Evolutionary conservation across 768 basidiomycete species (phyloP).

Genomic region (Chalciporus piperatus): DNA sequence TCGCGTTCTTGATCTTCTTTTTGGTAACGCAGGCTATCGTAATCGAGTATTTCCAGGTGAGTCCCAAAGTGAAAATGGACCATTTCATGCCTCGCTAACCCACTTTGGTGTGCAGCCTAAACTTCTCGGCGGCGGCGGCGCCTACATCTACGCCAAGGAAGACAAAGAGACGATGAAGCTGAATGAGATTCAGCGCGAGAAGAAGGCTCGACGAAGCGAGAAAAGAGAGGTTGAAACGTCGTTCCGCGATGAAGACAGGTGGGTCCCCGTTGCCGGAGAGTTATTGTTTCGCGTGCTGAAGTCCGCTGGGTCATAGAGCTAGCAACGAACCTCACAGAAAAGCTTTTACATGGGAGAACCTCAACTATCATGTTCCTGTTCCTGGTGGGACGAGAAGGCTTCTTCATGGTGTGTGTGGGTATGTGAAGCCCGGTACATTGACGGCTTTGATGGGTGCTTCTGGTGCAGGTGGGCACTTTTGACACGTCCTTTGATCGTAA

Average conservation of each 20-base stretch:
- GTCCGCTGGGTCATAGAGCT: background rate
- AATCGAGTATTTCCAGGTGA: slow-evolving; percentile 63
- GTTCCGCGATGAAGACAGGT: slow-evolving; percentile 16
- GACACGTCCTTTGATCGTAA: background rate
- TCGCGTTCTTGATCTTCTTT: slow-evolving; percentile 71
- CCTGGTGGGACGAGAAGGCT: slow-evolving; percentile 38
- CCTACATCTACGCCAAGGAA: slow-evolving; percentile 63
- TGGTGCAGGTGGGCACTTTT: slow-evolving; percentile 26
- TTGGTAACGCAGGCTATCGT: slow-evolving; percentile 63
- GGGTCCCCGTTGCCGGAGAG: background rate
- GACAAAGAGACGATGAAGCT: slow-evolving; percentile 49
- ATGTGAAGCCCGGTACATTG: slow-evolving; percentile 48
- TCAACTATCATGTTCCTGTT: slow-evolving; percentile 62
- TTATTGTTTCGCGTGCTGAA: slow-evolving; percentile 2
- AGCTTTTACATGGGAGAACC: slow-evolving; percentile 75
- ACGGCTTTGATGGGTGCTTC: slow-evolving; percentile 51
- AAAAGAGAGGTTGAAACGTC: slow-evolving; percentile 27
- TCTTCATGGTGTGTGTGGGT: slow-evolving; percentile 46
- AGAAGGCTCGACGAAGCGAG: slow-evolving; percentile 42
- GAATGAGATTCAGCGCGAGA: slow-evolving; percentile 51
- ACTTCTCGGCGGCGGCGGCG: slow-evolving; percentile 33
- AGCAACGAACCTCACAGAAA: slow-evolving; percentile 30
- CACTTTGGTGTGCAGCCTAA: slow-evolving; percentile 26
- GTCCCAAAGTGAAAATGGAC: background rate
- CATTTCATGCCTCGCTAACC: background rate